Percentiles rank a stretch among this genome's conserved stretches.
Conservation (phyloP, 108 stramenopile genomes). For the Pelagomonas calceolata region DNA sequence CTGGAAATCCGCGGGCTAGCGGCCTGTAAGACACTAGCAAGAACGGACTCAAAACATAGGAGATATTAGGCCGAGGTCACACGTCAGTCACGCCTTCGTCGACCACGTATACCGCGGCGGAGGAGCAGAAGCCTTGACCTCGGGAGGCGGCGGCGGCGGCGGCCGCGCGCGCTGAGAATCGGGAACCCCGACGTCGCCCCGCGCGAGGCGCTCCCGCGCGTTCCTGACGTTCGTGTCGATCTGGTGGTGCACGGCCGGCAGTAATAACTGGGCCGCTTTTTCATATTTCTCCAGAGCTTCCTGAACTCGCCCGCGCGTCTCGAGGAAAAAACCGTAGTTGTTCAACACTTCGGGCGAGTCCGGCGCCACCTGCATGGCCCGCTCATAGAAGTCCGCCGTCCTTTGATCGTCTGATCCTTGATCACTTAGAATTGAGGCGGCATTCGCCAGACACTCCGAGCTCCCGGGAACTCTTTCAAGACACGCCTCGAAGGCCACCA, state of each 20-base stretch:
- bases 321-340: conserved; percentile 10
- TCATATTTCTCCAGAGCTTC: neutral
- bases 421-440: conserved; percentile 1
- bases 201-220: neutral
- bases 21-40: too few species aligned
- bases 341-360: conserved; percentile 3
- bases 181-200: too few species aligned
- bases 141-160: too few species aligned
- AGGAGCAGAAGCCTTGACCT: too few species aligned
- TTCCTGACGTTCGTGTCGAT: neutral
- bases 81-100: too few species aligned
- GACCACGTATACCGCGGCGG: too few species aligned
- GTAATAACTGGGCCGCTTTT: neutral
- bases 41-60: too few species aligned
- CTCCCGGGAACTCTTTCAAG: neutral
- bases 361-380: neutral
- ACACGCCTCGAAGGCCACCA: conserved; percentile 2
- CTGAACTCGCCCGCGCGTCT: neutral
- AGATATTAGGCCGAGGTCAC: too few species aligned
- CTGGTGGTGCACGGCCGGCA: neutral
- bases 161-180: too few species aligned
- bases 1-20: too few species aligned
- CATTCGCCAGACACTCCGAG: conserved; percentile 8
- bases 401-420: neutral
- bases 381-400: neutral